These are phyloP conservation scores for Phytophthora pinifolia DNA, from an alignment of 352 stramenopile genomes.

Conservation along the genomic window DNA sequence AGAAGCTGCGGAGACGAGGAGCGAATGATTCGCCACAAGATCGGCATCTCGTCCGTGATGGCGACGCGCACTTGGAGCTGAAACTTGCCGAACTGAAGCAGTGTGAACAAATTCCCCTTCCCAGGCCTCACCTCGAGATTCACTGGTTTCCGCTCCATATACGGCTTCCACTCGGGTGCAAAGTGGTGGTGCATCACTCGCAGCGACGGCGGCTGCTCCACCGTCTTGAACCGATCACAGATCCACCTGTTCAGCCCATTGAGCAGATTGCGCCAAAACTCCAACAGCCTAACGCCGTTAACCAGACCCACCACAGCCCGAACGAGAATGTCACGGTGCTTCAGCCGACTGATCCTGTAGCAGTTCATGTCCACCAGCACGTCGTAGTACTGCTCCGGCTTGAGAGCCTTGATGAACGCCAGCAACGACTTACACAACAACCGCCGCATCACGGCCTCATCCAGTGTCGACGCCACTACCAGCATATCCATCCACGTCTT, in stretches of 20 bases:
- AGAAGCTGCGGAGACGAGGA: conserved; percentile 20
- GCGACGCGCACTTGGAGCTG: conserved; percentile 50
- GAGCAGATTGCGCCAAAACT: conserved; percentile 55
- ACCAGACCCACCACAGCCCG: conserved; percentile 41
- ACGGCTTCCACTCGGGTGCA: conserved; percentile 41
- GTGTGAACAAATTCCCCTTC: conserved; percentile 23
- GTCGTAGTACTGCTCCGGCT: conserved; percentile 22
- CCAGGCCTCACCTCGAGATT: conserved; percentile 19
- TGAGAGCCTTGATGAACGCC: conserved; percentile 25
- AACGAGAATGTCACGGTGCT: conserved; percentile 33
- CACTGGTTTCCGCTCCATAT: conserved; percentile 25
- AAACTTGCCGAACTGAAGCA: conserved; percentile 39
- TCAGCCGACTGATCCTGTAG: conserved; percentile 18
- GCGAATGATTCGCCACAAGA: conserved; percentile 50
- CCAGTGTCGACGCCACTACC: conserved; percentile 25
- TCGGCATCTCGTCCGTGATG: conserved; percentile 32
- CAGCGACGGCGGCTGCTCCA: conserved; percentile 35
- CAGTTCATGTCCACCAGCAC: conserved; percentile 19
- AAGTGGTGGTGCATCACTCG: conserved; percentile 47
- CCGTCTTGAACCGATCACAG: conserved; percentile 18
- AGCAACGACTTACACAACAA: conserved; percentile 32
- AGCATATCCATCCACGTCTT: conserved; percentile 56
- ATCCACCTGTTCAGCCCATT: conserved; percentile 29
- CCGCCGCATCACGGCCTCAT: conserved; percentile 12
- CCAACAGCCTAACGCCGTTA: conserved; percentile 39